Conservation (phyloP, 305 asterid genomes). For the Fraxinus baroniana region DNA sequence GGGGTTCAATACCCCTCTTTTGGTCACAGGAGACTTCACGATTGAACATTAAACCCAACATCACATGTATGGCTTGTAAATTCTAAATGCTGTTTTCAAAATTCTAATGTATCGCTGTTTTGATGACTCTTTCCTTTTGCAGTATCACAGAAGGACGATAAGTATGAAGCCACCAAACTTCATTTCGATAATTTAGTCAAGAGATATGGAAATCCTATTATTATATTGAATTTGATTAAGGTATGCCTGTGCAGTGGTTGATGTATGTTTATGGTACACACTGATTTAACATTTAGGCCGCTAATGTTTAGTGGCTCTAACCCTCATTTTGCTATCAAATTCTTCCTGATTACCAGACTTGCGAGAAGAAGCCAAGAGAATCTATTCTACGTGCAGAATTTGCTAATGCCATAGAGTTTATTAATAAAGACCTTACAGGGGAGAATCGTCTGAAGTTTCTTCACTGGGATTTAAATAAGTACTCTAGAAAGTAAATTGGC, state of each 20-base stretch:
- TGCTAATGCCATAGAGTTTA: constrained; percentile 72
- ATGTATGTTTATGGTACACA: constrained; percentile 4
- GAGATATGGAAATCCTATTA: constrained; percentile 92
- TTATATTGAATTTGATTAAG: constrained; percentile 88
- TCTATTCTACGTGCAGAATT: constrained; percentile 79
- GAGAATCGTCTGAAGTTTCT: constrained; percentile 78
- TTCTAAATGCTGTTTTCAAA: constrained; percentile 14
- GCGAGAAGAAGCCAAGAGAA: constrained; percentile 95
- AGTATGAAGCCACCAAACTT: constrained; percentile 84
- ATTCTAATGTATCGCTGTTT: constrained; percentile 13
- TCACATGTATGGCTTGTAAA: constrained; percentile 58
- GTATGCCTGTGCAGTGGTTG: constrained; percentile 34
- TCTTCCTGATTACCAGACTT: constrained; percentile 50
- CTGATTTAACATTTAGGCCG: constrained; percentile 12
- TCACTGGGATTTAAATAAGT: constrained; percentile 92
- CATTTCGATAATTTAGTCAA: constrained; percentile 84
- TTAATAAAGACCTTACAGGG: constrained; percentile 65
- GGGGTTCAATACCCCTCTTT: constrained; percentile 97
- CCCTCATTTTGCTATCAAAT: constrained; percentile 3
- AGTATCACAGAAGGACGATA: constrained; percentile 81
- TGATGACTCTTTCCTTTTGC: constrained; percentile 29
- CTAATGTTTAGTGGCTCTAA: background rate
- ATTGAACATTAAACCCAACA: constrained; percentile 80
- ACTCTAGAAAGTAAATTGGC: constrained; percentile 61
- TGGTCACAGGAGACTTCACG: constrained; percentile 96